Conservation (phyloP, 495 filamentous ascomycete genomes). For the Ramalina peruviana region DNA sequence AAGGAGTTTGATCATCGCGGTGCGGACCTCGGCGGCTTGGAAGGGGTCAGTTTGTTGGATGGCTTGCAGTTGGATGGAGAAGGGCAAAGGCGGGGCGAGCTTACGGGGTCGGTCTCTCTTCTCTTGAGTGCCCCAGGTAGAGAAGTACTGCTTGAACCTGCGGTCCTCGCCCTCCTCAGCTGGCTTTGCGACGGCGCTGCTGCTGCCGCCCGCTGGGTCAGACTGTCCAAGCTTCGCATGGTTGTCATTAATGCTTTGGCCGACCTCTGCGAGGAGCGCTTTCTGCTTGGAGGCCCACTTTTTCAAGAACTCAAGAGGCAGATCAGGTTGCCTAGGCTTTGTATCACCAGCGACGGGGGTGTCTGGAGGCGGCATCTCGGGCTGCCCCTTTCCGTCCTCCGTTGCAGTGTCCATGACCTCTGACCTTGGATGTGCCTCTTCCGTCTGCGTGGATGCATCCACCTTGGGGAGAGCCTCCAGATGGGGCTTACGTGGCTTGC, state of each 20-base stretch:
- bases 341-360: no score
- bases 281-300: no score
- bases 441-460: background rate
- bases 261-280: no score
- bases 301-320: no score
- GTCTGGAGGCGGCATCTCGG: no score
- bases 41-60: slow-evolving; percentile 8
- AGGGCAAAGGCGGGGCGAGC: background rate
- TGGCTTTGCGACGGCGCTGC: no score
- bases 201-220: background rate
- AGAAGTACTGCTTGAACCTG: slow-evolving; percentile 17
- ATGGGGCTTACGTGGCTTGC: background rate
- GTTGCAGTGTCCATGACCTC: no score
- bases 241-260: background rate
- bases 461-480: background rate
- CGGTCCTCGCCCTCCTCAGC: slow-evolving; percentile 10
- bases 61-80: background rate
- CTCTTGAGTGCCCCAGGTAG: slow-evolving; percentile 18
- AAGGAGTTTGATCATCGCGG: slow-evolving; percentile 26
- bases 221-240: background rate
- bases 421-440: no score
- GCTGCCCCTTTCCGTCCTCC: no score
- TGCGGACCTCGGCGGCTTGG: slow-evolving; percentile 22
- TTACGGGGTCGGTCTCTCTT: slow-evolving; percentile 19
- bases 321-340: no score